Evolutionary conservation across 2,329 filamentous ascomycete species (phyloP).

Genomic region (Aureobasidium sp.): DNA sequence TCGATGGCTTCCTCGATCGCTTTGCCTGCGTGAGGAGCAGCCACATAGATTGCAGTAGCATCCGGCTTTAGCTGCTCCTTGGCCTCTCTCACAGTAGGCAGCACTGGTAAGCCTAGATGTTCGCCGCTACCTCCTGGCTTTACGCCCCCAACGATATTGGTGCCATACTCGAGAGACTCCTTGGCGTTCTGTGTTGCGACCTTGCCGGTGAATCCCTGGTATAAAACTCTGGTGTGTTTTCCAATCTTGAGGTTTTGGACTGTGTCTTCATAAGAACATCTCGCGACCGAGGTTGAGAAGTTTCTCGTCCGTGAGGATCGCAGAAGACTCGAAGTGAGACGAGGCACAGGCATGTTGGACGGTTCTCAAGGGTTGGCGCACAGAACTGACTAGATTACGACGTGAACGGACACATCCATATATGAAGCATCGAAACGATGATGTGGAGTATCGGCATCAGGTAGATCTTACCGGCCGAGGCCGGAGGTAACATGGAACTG

Average conservation of each 20-base stretch:
- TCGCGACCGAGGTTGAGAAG: slow-evolving; percentile 24
- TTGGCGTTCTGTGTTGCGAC: slow-evolving; percentile 67
- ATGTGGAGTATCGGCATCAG: not conserved
- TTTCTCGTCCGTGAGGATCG: not conserved
- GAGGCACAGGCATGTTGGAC: not conserved
- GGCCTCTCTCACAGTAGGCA: slow-evolving; percentile 60
- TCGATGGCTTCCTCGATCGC: slow-evolving; percentile 76
- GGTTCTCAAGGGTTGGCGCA: too few species aligned
- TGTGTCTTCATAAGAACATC: slow-evolving; percentile 50
- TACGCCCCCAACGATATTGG: slow-evolving; percentile 71
- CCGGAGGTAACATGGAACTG: not conserved
- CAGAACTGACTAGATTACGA: not conserved
- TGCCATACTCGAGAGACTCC: slow-evolving; percentile 70
- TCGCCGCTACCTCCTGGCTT: slow-evolving; percentile 62
- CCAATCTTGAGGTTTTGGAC: slow-evolving; percentile 60
- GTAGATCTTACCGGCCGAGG: not conserved
- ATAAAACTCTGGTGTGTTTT: slow-evolving; percentile 57
- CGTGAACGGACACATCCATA: not conserved
- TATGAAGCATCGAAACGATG: not conserved
- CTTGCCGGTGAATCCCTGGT: slow-evolving; percentile 62
- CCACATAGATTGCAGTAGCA: slow-evolving; percentile 72
- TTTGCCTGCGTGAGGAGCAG: slow-evolving; percentile 61
- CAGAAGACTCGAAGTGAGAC: not conserved
- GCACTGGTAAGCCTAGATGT: slow-evolving; percentile 64
- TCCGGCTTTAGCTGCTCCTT: slow-evolving; percentile 64